Evolutionary conservation across 2,329 filamentous ascomycete species (phyloP).

Genomic region (Hirsutella thompsonii): DNA sequence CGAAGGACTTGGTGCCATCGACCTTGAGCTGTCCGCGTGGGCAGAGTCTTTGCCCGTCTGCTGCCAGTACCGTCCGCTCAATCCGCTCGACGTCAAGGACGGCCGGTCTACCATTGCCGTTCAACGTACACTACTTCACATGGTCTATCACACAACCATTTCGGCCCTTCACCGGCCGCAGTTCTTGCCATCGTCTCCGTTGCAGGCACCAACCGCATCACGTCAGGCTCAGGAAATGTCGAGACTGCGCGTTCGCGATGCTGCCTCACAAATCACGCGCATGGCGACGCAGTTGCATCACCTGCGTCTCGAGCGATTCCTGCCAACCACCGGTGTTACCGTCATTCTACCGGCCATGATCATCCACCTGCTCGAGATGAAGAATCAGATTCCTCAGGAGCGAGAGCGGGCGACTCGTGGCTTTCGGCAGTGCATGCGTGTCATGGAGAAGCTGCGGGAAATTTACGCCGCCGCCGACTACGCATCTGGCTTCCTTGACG

Average conservation of each 20-base stretch:
- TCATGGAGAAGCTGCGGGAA: constrained; percentile 76
- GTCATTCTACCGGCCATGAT: constrained; percentile 87
- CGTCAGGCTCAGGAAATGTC: constrained; percentile 72
- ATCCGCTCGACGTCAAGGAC: constrained; percentile 41
- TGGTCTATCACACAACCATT: constrained; percentile 86
- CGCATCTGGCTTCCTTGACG: constrained; percentile 88
- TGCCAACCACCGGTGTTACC: constrained; percentile 83
- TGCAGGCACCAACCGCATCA: constrained; percentile 36
- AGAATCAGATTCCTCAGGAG: constrained; percentile 60
- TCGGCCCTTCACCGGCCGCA: constrained; percentile 87
- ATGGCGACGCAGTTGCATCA: constrained; percentile 68
- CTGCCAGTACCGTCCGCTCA: constrained; percentile 53
- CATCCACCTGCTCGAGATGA: constrained; percentile 86
- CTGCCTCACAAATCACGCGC: constrained; percentile 73
- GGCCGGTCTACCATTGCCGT: constrained; percentile 49
- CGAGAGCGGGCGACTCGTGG: constrained; percentile 63
- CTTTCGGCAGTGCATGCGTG: constrained; percentile 85
- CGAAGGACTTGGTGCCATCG: constrained; percentile 66
- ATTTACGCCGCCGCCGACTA: constrained; percentile 93
- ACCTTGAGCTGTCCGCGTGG: constrained; percentile 70
- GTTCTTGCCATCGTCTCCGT: constrained; percentile 63
- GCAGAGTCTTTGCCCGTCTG: constrained; percentile 55
- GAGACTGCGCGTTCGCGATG: constrained; percentile 67
- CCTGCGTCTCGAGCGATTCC: constrained; percentile 59
- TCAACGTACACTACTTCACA: constrained; percentile 77